These are phyloP conservation scores for Neurospora sublineolata DNA, from an alignment of 495 filamentous ascomycete species.

Conservation along the genomic window DNA sequence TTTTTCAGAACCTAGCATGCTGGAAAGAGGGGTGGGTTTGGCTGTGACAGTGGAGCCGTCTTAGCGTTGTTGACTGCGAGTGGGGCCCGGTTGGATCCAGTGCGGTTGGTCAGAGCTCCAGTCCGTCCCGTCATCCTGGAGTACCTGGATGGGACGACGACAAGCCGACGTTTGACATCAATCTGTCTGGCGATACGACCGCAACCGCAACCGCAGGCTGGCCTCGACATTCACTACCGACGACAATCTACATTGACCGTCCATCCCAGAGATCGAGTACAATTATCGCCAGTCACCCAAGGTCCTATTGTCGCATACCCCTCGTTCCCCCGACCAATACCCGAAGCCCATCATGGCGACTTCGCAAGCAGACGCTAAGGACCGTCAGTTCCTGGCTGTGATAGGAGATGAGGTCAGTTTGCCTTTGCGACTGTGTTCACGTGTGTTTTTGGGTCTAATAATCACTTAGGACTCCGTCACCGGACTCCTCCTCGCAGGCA, in stretches of 20 bases:
- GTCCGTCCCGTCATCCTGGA: not conserved
- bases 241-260: not conserved
- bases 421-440: not conserved
- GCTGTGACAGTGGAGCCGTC: not conserved
- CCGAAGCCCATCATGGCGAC: conserved; percentile 28
- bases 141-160: not conserved
- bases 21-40: not conserved
- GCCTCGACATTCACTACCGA: not conserved
- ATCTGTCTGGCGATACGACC: not conserved
- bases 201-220: not conserved
- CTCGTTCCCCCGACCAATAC: not conserved
- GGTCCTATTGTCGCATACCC: not conserved
- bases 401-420: conserved; percentile 85
- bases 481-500: conserved; percentile 83
- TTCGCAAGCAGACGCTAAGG: conserved; percentile 57
- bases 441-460: conserved; percentile 29
- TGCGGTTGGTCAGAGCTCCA: conserved; percentile 13
- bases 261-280: not conserved
- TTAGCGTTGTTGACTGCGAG: not conserved
- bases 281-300: not conserved
- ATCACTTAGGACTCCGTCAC: conserved; percentile 72
- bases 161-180: not conserved
- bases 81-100: not conserved
- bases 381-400: conserved; percentile 91
- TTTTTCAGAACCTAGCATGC: not conserved